phyloP scores from a whole-genome alignment of 2,329 filamentous ascomycete genomes.

The Fusarium sp. region DNA sequence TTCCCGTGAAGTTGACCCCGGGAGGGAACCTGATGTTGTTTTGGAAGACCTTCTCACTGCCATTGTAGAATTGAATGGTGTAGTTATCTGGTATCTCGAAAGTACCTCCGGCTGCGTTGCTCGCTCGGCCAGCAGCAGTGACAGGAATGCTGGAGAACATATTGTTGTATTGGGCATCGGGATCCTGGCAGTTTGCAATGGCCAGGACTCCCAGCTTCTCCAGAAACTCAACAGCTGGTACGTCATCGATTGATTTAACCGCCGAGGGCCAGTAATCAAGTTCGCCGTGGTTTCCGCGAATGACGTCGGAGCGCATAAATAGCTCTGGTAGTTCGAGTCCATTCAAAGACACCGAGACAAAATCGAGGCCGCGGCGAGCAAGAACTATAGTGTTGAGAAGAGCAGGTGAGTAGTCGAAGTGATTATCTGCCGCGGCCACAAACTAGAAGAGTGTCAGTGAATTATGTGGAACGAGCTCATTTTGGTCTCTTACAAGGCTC shows the following conservation, averaged over 20 bases:
- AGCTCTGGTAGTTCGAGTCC: constrained; percentile 23
- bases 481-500: constrained; percentile 35
- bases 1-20: constrained; percentile 27
- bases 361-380: constrained; percentile 19
- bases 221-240: constrained; percentile 33
- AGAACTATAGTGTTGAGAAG: constrained; percentile 32
- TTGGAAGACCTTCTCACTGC: constrained; percentile 9
- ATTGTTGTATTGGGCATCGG: constrained; percentile 41
- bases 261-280: constrained; percentile 38
- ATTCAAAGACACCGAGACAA: constrained; percentile 27
- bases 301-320: constrained; percentile 30
- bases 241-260: constrained; percentile 34
- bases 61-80: constrained; percentile 37
- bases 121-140: constrained; percentile 5
- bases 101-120: constrained; percentile 1
- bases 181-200: constrained; percentile 34
- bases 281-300: constrained; percentile 17
- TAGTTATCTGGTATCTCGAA: constrained; percentile 40
- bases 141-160: constrained; percentile 27
- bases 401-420: constrained; percentile 38
- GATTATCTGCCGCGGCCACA: constrained; percentile 32
- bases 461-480: not conserved
- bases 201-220: constrained; percentile 27
- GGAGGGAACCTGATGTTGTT: constrained; percentile 23
- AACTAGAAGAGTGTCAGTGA: constrained; percentile 23